Evolutionary conservation across 768 basidiomycete species (phyloP), one percentile per base, ranked within the genome.

Genomic region (Hebeloma cylindrosporum): DNA sequence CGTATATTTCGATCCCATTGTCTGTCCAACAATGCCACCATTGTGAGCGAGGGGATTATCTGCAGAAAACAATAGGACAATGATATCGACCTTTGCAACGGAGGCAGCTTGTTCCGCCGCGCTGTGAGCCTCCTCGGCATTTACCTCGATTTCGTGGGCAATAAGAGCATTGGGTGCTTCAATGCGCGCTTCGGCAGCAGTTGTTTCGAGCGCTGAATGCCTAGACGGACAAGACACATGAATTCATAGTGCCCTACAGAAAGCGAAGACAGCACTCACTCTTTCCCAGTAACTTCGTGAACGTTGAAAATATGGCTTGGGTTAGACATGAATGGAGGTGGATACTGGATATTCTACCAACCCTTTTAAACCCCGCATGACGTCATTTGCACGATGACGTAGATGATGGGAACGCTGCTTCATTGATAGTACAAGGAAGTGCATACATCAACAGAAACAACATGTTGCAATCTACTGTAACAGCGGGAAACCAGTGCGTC

Each of bases 71-170:
- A 14, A 20, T 29, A 26, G 27, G 7, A 52, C 68, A 18, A 41
- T n/a, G n/a, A n/a, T n/a, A n/a, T n/a, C n/a, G n/a, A 81, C 81
- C 65, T 77, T 73, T 3, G 82, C 82, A 18, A 70, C 60, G 1
- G 61, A 62, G 8, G 82, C 82, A 4, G 77, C 79, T 35, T 82
- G 65, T 23, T 66, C 54, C 0, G 80, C 83, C 3, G 62, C 50
- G 30, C 43, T 30, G 5, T 40, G 40, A 7, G 26, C 50, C 14
- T 40, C 41, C 18, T 51, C 45, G 20, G 45, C 50, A n/a, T 51
- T 43, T 6, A n/a, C 16, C 4, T 51, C 50, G n/a, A 51, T 39
- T 28, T 51, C 18, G 25, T 46, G 63, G 2, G 77, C 73, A 8
- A 69, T 61, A 20, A 50, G 30, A 14, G 62, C 18, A 34, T 64